These are phyloP conservation scores for Gossypium gossypioides DNA, from an alignment of 441 rosid genomes.

Conservation along the genomic window DNA sequence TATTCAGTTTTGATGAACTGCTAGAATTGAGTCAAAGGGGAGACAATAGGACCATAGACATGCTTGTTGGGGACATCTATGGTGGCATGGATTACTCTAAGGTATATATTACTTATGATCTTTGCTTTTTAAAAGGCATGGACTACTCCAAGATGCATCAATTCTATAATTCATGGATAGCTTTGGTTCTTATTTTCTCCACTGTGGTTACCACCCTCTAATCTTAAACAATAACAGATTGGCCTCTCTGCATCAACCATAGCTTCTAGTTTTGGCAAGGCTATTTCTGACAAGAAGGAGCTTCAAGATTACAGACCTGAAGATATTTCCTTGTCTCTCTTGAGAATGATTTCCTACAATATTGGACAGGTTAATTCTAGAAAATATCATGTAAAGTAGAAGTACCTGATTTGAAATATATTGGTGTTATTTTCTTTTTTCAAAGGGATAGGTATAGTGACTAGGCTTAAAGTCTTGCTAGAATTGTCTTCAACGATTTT, in stretches of 20 bases:
- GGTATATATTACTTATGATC: constrained; percentile 38
- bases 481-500: not conserved
- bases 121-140: constrained; percentile 4
- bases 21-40: constrained; percentile 97
- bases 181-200: not conserved
- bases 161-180: not conserved
- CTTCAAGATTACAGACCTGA: constrained; percentile 87
- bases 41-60: constrained; percentile 86
- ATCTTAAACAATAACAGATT: constrained; percentile 38
- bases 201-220: not conserved
- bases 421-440: not conserved
- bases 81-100: constrained; percentile 94
- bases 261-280: constrained; percentile 96
- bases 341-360: constrained; percentile 97
- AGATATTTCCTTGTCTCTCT: constrained; percentile 89
- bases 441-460: not conserved
- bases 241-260: constrained; percentile 98
- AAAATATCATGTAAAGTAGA: not conserved
- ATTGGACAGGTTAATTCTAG: constrained; percentile 71
- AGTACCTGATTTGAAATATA: not conserved
- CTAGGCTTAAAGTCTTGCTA: not conserved
- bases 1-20: constrained; percentile 84
- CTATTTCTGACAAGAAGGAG: constrained; percentile 85
- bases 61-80: constrained; percentile 99
- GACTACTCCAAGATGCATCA: not conserved